Evolutionary conservation across 2,329 filamentous ascomycete genomes (phyloP).

Genomic region (Nemania sp.): DNA sequence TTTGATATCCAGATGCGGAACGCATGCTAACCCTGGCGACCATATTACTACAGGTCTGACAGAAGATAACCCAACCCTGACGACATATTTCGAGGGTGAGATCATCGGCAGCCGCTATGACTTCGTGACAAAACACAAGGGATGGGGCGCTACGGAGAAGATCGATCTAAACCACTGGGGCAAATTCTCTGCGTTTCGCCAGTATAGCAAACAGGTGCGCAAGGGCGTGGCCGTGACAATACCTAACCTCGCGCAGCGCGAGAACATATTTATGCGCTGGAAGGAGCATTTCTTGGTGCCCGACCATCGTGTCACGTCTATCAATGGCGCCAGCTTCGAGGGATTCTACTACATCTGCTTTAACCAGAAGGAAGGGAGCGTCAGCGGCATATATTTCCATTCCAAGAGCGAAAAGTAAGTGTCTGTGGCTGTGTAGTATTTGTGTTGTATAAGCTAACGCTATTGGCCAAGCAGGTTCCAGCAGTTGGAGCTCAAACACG

Average conservation of each 20-base stretch:
- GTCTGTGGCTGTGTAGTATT: constrained; percentile 41
- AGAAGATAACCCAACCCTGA: constrained; percentile 95
- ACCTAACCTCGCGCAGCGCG: constrained; percentile 55
- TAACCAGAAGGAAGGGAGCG: constrained; percentile 86
- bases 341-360: constrained; percentile 99
- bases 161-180: constrained; percentile 94
- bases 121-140: constrained; percentile 89
- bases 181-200: constrained; percentile 87
- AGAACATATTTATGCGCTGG: constrained; percentile 98
- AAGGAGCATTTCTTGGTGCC: constrained; percentile 98
- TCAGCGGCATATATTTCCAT: constrained; percentile 97
- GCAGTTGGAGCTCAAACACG: constrained; percentile 89
- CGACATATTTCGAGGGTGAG: constrained; percentile 98
- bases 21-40: constrained; percentile 19
- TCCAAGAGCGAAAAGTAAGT: constrained; percentile 96
- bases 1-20: background rate
- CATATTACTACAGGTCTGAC: constrained; percentile 75
- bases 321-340: constrained; percentile 95
- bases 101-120: constrained; percentile 95
- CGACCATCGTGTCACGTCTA: constrained; percentile 90
- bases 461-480: constrained; percentile 74
- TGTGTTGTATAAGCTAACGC: constrained; percentile 32
- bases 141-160: constrained; percentile 93
- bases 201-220: constrained; percentile 70
- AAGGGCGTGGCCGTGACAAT: constrained; percentile 61